A percentile compares a stretch with the other conserved stretches of the same genome.
These are phyloP conservation scores for Phlyctochytrium planicorne DNA, from an alignment of 192 early-diverging fungal genomes.

Conservation along the genomic window DNA sequence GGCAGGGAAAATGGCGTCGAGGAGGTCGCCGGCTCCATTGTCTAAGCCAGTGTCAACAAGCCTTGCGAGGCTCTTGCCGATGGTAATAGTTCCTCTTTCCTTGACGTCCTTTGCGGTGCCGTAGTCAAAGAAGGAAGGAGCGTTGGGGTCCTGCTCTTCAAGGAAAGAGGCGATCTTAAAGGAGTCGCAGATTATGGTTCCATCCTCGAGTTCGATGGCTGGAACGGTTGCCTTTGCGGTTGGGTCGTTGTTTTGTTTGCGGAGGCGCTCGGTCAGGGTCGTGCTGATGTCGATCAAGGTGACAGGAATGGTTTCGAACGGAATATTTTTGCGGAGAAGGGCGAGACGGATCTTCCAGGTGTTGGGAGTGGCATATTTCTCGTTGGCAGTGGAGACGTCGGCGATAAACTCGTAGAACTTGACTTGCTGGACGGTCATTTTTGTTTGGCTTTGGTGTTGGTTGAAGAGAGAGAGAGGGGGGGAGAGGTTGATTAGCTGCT, in stretches of 20 bases:
- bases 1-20: conserved; percentile 17
- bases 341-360: conserved; percentile 31
- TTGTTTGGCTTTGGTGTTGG: no score
- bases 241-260: no score
- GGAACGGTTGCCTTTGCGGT: conserved; percentile 10
- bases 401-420: neutral
- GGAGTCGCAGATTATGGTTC: conserved; percentile 41
- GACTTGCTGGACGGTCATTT: neutral
- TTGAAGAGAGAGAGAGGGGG: no score
- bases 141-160: conserved; percentile 55
- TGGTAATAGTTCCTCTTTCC: neutral
- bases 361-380: conserved; percentile 20
- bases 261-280: neutral
- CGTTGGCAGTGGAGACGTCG: neutral
- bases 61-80: conserved; percentile 26
- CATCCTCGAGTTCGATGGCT: conserved; percentile 27
- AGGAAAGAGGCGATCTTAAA: conserved; percentile 58
- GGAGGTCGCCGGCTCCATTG: neutral
- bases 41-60: conserved; percentile 23
- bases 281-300: conserved; percentile 16
- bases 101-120: neutral
- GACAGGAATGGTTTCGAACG: conserved; percentile 16
- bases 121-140: conserved; percentile 25
- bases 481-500: no score
- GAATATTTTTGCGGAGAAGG: conserved; percentile 28